Evolutionary conservation across 2,329 filamentous ascomycete genomes (phyloP).

Genomic region (Neocatenulostroma microsporum): DNA sequence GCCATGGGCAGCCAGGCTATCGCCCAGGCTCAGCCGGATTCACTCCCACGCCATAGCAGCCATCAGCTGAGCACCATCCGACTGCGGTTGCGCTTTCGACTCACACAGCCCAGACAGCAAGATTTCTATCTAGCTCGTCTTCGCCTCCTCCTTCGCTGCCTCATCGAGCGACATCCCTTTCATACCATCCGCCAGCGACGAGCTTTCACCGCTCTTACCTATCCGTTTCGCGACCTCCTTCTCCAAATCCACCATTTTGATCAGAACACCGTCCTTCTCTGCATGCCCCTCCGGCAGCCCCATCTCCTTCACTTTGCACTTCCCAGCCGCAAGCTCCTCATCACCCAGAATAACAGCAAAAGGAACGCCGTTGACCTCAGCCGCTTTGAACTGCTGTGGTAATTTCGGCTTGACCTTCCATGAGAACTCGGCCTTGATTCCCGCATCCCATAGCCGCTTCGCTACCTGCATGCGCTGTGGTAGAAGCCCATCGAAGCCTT

Average conservation of each 20-base stretch:
- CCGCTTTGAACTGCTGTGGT: slow-evolving; percentile 82
- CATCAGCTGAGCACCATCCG: too few relatives aligned
- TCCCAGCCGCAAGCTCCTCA: slow-evolving; percentile 73
- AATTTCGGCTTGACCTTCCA: slow-evolving; percentile 90
- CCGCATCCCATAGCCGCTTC: slow-evolving; percentile 71
- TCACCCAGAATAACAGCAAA: slow-evolving; percentile 86
- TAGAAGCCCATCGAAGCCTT: slow-evolving; percentile 71
- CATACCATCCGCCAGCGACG: slow-evolving; percentile 16
- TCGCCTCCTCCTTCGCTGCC: slow-evolving; percentile 7
- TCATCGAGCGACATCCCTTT: slow-evolving; percentile 18
- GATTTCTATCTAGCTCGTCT: too few relatives aligned
- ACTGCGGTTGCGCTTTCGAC: too few relatives aligned
- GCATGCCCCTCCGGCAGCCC: slow-evolving; percentile 73
- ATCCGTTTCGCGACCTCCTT: slow-evolving; percentile 53
- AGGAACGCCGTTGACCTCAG: slow-evolving; percentile 70
- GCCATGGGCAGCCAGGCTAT: too few relatives aligned
- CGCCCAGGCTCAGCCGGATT: too few relatives aligned
- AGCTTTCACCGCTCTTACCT: slow-evolving; percentile 9
- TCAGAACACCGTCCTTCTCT: slow-evolving; percentile 78
- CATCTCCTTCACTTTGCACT: slow-evolving; percentile 83
- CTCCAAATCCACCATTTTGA: slow-evolving; percentile 57
- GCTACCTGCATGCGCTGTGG: slow-evolving; percentile 78
- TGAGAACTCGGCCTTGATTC: slow-evolving; percentile 82
- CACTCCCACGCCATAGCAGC: too few relatives aligned
- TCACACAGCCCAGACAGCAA: too few relatives aligned